A percentile compares a stretch with the other conserved stretches of the same genome.
Evolutionary conservation across 148 eudicot species (phyloP).

Genomic region (Heliamphora exappendiculata): DNA sequence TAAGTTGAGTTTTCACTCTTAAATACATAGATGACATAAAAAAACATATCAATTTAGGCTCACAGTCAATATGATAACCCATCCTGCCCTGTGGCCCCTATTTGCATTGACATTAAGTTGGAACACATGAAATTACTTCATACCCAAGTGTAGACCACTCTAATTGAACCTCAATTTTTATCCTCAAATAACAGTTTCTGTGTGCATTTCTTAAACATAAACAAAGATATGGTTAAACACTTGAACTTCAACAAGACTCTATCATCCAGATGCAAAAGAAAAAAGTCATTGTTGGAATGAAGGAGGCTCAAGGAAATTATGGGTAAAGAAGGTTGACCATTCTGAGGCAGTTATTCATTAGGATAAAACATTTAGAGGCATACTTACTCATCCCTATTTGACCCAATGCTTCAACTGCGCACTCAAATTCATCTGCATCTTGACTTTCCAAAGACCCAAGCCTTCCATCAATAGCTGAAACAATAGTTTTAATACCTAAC

Average conservation of each 20-base stretch:
- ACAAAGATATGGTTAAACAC: background rate
- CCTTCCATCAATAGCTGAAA: conserved; percentile 60
- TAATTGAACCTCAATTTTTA: background rate
- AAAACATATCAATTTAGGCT: too few species aligned
- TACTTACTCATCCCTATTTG: conserved; percentile 79
- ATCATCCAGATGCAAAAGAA: background rate
- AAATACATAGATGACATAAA: too few species aligned
- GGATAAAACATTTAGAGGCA: conserved; percentile 3
- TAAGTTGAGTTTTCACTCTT: too few species aligned
- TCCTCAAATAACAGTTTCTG: background rate
- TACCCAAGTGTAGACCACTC: background rate
- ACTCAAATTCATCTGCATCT: conserved; percentile 81
- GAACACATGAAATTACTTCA: too few species aligned
- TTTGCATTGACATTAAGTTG: too few species aligned
- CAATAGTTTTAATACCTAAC: conserved; percentile 45
- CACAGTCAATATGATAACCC: too few species aligned
- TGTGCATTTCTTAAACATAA: background rate
- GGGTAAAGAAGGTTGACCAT: background rate
- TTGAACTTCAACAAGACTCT: background rate
- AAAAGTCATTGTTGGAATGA: background rate
- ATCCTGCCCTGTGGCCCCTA: too few species aligned
- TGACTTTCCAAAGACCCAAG: conserved; percentile 39
- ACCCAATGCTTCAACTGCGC: conserved; percentile 88
- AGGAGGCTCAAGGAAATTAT: background rate
- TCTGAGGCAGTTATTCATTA: background rate